These are phyloP conservation scores for Craterostigma plantagineum DNA, from an alignment of 257 asterid species.

Conservation along the genomic window DNA sequence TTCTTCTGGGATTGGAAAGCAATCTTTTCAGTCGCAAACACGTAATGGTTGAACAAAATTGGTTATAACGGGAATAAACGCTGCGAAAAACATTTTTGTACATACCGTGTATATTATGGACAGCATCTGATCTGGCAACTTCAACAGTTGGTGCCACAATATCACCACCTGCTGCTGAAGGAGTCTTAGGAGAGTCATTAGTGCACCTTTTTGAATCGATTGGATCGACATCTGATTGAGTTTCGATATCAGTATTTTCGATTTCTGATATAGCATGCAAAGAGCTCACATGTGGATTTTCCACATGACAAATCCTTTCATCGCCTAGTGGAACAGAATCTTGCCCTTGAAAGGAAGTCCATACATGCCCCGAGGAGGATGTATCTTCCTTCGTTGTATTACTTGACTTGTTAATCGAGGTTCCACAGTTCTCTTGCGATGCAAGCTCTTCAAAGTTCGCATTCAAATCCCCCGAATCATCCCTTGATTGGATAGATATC, in stretches of 20 bases:
- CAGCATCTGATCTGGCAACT: slow-evolving; percentile 24
- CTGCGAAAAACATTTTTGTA: not conserved
- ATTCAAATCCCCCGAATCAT: slow-evolving; percentile 14
- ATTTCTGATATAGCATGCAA: slow-evolving; percentile 40
- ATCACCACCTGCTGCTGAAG: slow-evolving; percentile 15
- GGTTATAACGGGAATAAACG: not conserved
- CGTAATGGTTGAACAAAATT: not conserved
- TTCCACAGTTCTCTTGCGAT: slow-evolving; percentile 20
- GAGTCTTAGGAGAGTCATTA: slow-evolving; percentile 30
- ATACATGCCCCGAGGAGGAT: too few relatives aligned
- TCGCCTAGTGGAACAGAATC: slow-evolving; percentile 12
- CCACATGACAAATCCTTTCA: slow-evolving; percentile 26
- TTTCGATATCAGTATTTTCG: slow-evolving; percentile 27
- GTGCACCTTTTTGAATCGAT: slow-evolving; percentile 28
- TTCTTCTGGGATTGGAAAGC: slow-evolving; percentile 34
- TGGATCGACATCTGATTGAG: slow-evolving; percentile 46
- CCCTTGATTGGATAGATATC: slow-evolving; percentile 18
- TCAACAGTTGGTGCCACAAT: slow-evolving; percentile 16
- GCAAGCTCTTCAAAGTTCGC: slow-evolving; percentile 27
- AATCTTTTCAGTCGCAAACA: not conserved
- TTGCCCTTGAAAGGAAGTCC: too few relatives aligned
- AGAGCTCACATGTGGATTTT: slow-evolving; percentile 23
- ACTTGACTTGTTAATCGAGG: slow-evolving; percentile 13
- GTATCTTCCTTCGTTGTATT: slow-evolving; percentile 15
- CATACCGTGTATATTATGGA: slow-evolving; percentile 31